phyloP scores from a whole-genome alignment of 306 rosid species.

The Prunus mume region DNA sequence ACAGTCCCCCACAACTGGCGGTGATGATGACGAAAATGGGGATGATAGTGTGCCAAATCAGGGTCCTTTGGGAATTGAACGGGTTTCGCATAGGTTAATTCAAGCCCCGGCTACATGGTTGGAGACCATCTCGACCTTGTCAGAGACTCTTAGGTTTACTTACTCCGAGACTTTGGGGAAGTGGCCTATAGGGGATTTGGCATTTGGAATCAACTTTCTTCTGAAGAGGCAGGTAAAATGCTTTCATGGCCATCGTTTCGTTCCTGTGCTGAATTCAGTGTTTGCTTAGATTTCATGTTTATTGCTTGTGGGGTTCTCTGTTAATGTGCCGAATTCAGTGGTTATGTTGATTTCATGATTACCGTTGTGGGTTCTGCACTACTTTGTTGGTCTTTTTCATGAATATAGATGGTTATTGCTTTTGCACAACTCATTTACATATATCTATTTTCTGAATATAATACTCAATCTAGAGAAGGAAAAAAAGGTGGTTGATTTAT shows the following conservation, averaged over 20 bases:
- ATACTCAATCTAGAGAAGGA: not conserved
- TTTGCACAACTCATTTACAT: no score
- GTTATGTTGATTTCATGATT: not conserved
- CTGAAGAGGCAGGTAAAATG: conserved; percentile 77
- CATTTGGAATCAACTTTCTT: conserved; percentile 90
- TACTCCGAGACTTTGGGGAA: conserved; percentile 96
- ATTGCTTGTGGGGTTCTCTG: not conserved
- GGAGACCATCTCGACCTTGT: conserved; percentile 85
- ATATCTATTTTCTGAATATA: not conserved
- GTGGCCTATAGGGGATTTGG: conserved; percentile 98
- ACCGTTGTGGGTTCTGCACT: not conserved
- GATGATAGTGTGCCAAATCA: conserved; percentile 24
- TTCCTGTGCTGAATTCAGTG: not conserved
- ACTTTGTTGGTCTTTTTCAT: not conserved
- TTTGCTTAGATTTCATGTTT: not conserved
- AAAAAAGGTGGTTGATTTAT: not conserved
- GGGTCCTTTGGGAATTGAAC: conserved; percentile 47
- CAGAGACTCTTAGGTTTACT: conserved; percentile 88
- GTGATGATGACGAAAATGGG: conserved; percentile 44
- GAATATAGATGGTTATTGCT: not conserved
- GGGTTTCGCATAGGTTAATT: conserved; percentile 73
- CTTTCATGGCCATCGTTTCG: not conserved
- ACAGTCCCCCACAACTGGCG: conserved; percentile 27
- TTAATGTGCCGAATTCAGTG: not conserved
- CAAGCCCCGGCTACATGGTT: conserved; percentile 96